A percentile compares a stretch with the other conserved stretches of the same genome.
Evolutionary conservation across 768 basidiomycete genomes (phyloP).

Genomic region (Leccinum aurantiacum): DNA sequence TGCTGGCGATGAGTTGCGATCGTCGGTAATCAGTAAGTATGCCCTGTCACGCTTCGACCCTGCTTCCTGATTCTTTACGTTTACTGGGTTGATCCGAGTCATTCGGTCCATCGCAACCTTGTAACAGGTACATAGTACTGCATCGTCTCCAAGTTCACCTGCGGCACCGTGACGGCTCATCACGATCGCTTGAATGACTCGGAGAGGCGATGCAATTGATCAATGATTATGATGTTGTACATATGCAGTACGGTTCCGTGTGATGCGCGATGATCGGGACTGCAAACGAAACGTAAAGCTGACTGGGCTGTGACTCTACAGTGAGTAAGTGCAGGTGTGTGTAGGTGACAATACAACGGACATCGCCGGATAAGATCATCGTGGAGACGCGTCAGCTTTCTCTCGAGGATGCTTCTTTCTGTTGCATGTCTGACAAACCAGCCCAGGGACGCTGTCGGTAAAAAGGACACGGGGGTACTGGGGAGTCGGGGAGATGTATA

Average conservation of each 20-base stretch:
- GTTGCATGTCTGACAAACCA: background rate
- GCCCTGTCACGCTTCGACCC: background rate
- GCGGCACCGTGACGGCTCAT: background rate
- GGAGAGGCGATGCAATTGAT: background rate
- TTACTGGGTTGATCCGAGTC: no score
- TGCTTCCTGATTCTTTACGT: background rate
- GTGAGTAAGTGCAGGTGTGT: no score
- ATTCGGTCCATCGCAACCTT: background rate
- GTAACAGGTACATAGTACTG: background rate
- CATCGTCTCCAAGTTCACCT: background rate
- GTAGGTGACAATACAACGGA: background rate
- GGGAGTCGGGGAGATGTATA: background rate
- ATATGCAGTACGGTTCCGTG: background rate
- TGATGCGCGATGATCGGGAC: background rate
- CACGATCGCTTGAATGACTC: background rate
- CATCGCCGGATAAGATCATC: background rate
- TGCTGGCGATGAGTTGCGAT: background rate
- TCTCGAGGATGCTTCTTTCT: background rate
- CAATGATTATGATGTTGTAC: background rate
- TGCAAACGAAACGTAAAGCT: background rate
- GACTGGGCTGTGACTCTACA: background rate
- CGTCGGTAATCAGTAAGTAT: background rate
- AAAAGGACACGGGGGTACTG: constrained; percentile 2
- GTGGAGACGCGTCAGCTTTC: background rate
- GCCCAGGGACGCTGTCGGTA: background rate